Percentiles rank a stretch among this genome's conserved stretches.
Evolutionary conservation across 1,284 basidiomycete genomes (phyloP).

Genomic region (Ceratobasidium sp.): DNA sequence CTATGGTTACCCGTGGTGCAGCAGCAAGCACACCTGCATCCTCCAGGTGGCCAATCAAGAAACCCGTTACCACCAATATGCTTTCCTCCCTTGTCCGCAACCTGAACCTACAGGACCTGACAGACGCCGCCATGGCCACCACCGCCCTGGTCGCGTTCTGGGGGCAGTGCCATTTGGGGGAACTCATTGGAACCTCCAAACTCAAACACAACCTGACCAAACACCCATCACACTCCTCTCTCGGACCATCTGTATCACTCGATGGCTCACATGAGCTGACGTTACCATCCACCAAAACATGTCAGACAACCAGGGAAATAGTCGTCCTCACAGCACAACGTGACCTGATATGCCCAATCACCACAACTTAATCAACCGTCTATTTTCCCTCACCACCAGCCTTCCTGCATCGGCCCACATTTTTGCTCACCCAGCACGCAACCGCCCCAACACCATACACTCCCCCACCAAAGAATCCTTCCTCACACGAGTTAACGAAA

Average conservation of each 20-base stretch:
- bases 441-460: neutral
- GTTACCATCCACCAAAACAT: conserved; percentile 21
- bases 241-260: neutral
- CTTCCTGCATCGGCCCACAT: neutral
- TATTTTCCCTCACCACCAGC: neutral
- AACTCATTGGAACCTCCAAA: neutral
- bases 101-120: neutral
- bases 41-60: conserved; percentile 23
- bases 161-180: conserved; percentile 28
- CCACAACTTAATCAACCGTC: neutral
- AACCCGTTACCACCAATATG: neutral
- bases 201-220: neutral
- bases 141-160: conserved; percentile 26
- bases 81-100: neutral
- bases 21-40: conserved; percentile 46
- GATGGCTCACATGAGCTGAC: neutral
- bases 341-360: neutral
- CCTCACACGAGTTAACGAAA: conserved; percentile 17
- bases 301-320: neutral
- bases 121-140: conserved; percentile 23
- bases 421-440: neutral
- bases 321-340: conserved; percentile 13
- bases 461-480: conserved; percentile 12
- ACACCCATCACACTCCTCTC: neutral
- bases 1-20: conserved; percentile 47